Evolutionary conservation across 2,329 filamentous ascomycete species (phyloP), one percentile per base, ranked within the genome.

Genomic region (Mollisiaceae sp.): DNA sequence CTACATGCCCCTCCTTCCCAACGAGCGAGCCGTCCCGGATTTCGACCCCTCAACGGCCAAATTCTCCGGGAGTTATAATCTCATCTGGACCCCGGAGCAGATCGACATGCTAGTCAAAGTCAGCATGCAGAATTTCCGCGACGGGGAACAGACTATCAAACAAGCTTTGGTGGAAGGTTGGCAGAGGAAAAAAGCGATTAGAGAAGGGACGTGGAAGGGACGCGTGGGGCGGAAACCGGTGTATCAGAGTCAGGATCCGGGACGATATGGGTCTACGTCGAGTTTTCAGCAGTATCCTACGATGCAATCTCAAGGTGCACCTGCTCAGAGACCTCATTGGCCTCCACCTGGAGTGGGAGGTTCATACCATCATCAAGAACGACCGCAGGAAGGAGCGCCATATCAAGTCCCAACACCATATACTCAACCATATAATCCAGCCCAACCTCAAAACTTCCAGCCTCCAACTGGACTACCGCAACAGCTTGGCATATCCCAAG

Each of bases 81-180:
- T 75, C 8, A 74, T 77, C 12, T 77, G 75, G 75, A 76, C 75
- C 38, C 65, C 71, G 11, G 75, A 75, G 67, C 75, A 77, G 64
- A 70, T 77, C 27, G 73, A 76, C 52, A 76, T 69, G 67, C 66
- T 77, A 55, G 69, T 77, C 24, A 62, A 27, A 12, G 47, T 56
- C 24, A 55, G 24, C 15, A 15, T 32, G 12, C 58, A 60, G 39
- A 45, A 60, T 5, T 45, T 32, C 14, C 6, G 8, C 3, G 58
- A 45, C 15, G 58, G 58, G 8, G 41, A 60, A n/a, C 27, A 1
- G 8, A 36, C 22, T 18, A 60, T 60, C 22, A 60, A 60, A 24
- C 12, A 32, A 24, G 39, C 41, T 15, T n/a, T 60, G 39, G 27
- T 18, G 20, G 58, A 60, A 11, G 58, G 39, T 27, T 60, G 41